phyloP scores from a whole-genome alignment of 768 basidiomycete species.

The Russula olivacea region DNA sequence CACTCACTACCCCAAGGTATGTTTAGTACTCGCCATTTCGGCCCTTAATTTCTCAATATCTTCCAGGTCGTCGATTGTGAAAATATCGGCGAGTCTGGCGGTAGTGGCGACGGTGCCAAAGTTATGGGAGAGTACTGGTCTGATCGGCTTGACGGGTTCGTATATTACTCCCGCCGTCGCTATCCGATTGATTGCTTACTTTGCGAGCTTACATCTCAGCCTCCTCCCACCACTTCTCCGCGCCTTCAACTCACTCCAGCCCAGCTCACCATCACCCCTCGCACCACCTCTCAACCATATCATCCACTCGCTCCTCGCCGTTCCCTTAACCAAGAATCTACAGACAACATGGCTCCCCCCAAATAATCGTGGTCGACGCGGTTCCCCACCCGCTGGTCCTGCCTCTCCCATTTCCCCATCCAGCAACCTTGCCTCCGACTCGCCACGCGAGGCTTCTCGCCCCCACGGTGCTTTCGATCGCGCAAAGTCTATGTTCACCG shows the following conservation, averaged over 20 bases:
- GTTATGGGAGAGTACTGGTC: constrained; percentile 75
- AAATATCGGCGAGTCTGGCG: constrained; percentile 14
- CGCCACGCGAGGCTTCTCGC: constrained; percentile 25
- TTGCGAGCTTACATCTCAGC: neutral
- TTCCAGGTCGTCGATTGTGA: constrained; percentile 22
- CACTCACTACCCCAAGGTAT: constrained; percentile 73
- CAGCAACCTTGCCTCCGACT: constrained; percentile 17
- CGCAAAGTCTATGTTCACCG: constrained; percentile 49
- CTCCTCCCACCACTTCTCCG: constrained; percentile 66
- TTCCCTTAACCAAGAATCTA: constrained; percentile 59
- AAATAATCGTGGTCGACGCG: constrained; percentile 26
- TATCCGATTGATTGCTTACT: neutral
- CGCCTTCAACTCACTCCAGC: constrained; percentile 60
- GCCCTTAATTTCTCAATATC: neutral
- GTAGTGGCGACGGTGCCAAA: constrained; percentile 30
- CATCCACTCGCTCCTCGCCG: constrained; percentile 73
- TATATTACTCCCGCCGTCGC: neutral
- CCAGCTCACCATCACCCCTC: constrained; percentile 57
- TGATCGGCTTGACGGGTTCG: constrained; percentile 60
- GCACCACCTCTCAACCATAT: constrained; percentile 68
- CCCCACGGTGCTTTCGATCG: constrained; percentile 43
- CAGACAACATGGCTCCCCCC: constrained; percentile 57
- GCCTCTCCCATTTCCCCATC: constrained; percentile 29
- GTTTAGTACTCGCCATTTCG: constrained; percentile 12
- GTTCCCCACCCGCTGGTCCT: constrained; percentile 33